Evolutionary conservation across 352 stramenopile genomes (phyloP).

Genomic region (Phytophthora lateralis): DNA sequence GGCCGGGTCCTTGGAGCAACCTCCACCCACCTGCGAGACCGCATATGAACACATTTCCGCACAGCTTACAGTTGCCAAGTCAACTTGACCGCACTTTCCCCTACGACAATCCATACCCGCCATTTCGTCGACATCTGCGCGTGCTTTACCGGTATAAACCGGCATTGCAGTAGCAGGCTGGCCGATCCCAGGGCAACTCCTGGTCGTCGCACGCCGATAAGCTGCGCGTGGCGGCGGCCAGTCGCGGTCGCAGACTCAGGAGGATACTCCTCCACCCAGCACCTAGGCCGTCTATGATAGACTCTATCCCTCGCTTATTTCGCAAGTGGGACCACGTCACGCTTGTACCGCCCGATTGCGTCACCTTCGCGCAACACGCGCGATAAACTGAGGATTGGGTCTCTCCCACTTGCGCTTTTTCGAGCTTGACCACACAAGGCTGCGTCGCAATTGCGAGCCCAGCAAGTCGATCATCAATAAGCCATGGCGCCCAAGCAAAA

Average conservation of each 20-base stretch:
- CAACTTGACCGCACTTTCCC: neutral
- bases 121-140: neutral
- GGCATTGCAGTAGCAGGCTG: neutral
- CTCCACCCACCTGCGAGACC: neutral
- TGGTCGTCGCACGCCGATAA: conserved; percentile 7
- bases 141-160: too few species aligned
- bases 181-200: conserved; percentile 21
- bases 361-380: conserved; percentile 16
- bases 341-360: conserved; percentile 10
- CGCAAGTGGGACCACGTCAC: conserved; percentile 25
- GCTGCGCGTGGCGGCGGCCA: conserved; percentile 20
- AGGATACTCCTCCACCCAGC: too few species aligned
- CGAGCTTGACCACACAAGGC: neutral
- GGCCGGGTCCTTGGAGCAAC: neutral
- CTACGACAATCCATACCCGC: conserved; percentile 2
- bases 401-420: conserved; percentile 23
- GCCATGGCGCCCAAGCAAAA: conserved; percentile 37
- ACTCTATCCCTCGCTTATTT: conserved; percentile 7
- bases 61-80: neutral
- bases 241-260: conserved; percentile 7
- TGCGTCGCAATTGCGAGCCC: too few species aligned
- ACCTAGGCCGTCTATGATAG: neutral
- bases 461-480: neutral
- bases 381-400: neutral
- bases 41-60: neutral